Conservation (phyloP, 2,329 filamentous ascomycete species). For the Nigrospora sphaerica region DNA sequence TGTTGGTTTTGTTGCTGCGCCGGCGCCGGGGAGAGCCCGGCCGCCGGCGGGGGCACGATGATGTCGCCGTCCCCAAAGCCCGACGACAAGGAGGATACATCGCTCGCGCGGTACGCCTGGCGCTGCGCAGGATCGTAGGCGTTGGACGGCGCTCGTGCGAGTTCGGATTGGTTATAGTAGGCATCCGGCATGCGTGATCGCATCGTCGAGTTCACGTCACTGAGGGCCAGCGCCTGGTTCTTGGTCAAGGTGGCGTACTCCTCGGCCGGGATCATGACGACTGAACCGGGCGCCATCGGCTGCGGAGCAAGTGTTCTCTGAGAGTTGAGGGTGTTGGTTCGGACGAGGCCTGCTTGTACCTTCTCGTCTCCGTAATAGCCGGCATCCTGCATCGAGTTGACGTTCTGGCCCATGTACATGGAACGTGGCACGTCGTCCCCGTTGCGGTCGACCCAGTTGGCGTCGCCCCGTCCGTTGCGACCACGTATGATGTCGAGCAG, state of each 20-base stretch:
- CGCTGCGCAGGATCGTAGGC: slow-evolving; percentile 26
- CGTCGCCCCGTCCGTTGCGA: slow-evolving; percentile 8
- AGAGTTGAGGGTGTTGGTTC: slow-evolving; percentile 9
- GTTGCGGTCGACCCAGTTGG: slow-evolving; percentile 4
- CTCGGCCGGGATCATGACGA: slow-evolving; percentile 7
- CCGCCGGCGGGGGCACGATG: slow-evolving; percentile 28
- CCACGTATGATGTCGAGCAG: slow-evolving; percentile 10
- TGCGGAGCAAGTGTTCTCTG: slow-evolving; percentile 11
- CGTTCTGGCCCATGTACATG: slow-evolving; percentile 10
- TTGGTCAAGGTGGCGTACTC: slow-evolving; percentile 14
- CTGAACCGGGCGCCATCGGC: slow-evolving; percentile 3
- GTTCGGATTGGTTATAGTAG: slow-evolving; percentile 31
- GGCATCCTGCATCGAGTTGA: slow-evolving; percentile 13
- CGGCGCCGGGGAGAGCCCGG: slow-evolving; percentile 7
- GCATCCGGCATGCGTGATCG: slow-evolving; percentile 27
- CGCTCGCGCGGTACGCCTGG: slow-evolving; percentile 35
- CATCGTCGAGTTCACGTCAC: slow-evolving; percentile 18
- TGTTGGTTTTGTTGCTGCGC: slow-evolving; percentile 3
- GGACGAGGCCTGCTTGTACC: slow-evolving; percentile 4
- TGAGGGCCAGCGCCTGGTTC: slow-evolving; percentile 16
- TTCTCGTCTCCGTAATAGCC: slow-evolving; percentile 16
- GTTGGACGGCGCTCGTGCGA: slow-evolving; percentile 26
- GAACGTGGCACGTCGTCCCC: slow-evolving; percentile 15
- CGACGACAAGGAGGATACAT: slow-evolving; percentile 55
- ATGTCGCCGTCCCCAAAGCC: slow-evolving; percentile 59